These are phyloP conservation scores for Tetradesmus obliquus DNA, from an alignment of 139 green algal genomes.

Conservation along the genomic window DNA sequence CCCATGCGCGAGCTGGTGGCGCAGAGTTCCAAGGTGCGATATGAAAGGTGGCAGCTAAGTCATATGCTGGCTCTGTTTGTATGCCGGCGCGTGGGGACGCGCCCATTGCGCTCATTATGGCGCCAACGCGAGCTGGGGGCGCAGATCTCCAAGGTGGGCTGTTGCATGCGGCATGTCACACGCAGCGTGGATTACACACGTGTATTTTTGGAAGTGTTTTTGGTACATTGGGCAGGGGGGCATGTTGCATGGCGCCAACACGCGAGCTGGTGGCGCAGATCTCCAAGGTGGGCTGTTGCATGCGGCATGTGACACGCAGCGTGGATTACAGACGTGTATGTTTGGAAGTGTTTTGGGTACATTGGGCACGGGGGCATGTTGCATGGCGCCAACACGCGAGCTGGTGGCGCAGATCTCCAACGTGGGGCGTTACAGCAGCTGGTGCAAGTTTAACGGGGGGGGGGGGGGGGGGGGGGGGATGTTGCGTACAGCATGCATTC, in stretches of 20 bases:
- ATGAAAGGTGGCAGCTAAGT: background rate
- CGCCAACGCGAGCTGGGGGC: constrained; percentile 96
- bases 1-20: constrained; percentile 96
- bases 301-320: no score
- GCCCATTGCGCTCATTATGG: constrained; percentile 94
- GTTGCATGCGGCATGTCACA: no score
- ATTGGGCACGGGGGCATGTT: no score
- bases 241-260: constrained; percentile 89
- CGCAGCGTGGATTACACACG: no score
- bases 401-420: constrained; percentile 91
- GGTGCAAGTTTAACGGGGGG: no score
- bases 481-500: no score
- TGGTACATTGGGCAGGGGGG: no score
- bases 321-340: no score
- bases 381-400: constrained; percentile 96
- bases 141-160: constrained; percentile 77
- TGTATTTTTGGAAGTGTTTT: no score
- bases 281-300: constrained; percentile 46
- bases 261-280: constrained; percentile 96
- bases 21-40: constrained; percentile 77
- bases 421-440: background rate
- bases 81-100: constrained; percentile 83
- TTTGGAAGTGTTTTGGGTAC: no score
- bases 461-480: no score
- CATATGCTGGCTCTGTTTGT: background rate